These are phyloP conservation scores for Termitomyces heimii DNA, from an alignment of 768 basidiomycete genomes.

Conservation along the genomic window DNA sequence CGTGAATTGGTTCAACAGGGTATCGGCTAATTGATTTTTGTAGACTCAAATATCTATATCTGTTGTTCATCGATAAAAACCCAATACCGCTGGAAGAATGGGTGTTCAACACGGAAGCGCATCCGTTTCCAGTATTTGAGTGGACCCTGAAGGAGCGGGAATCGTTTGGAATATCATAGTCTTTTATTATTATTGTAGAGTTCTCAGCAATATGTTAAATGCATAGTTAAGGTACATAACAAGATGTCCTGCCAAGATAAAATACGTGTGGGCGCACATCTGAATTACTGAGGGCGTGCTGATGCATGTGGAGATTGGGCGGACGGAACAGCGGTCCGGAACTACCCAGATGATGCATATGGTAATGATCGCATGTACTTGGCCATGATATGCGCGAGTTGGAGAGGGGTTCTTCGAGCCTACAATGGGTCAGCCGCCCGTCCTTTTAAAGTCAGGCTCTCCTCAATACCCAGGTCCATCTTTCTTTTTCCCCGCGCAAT, in stretches of 20 bases:
- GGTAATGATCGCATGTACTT: neutral
- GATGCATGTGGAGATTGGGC: neutral
- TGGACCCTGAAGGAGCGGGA: slow-evolving; percentile 53
- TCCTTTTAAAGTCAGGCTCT: slow-evolving; percentile 6
- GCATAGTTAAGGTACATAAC: too few relatives aligned
- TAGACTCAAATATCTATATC: slow-evolving; percentile 69
- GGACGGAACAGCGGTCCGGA: slow-evolving; percentile 14
- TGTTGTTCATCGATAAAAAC: slow-evolving; percentile 64
- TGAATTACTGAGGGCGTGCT: neutral
- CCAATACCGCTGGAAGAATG: slow-evolving; percentile 48
- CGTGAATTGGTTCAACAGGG: neutral
- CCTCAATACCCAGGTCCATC: neutral
- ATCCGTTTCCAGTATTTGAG: slow-evolving; percentile 66
- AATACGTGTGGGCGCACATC: neutral
- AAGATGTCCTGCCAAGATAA: too few relatives aligned
- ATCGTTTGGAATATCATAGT: slow-evolving; percentile 29
- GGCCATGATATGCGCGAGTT: slow-evolving; percentile 11
- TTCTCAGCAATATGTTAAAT: neutral
- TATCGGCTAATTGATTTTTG: neutral
- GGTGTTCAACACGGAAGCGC: slow-evolving; percentile 70
- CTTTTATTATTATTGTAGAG: neutral
- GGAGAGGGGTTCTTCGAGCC: slow-evolving; percentile 7
- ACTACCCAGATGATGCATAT: neutral
- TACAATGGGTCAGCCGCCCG: slow-evolving; percentile 3
- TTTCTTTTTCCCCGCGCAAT: slow-evolving; percentile 8